Evolutionary conservation across 2,329 filamentous ascomycete genomes (phyloP), one percentile per base, ranked within the genome.

Genomic region (Sporothrix variecibatus): DNA sequence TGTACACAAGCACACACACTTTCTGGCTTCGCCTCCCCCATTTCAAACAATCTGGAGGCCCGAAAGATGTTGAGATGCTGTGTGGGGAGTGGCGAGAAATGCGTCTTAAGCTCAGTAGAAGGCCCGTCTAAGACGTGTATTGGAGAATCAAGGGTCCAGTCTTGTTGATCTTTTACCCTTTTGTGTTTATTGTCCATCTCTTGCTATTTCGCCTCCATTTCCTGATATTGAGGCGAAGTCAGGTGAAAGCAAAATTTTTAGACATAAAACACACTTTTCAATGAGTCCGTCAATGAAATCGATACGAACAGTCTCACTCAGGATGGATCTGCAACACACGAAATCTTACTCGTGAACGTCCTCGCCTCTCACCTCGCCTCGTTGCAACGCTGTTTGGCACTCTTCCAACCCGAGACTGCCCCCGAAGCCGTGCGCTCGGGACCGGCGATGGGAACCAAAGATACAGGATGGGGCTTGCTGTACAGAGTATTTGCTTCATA

Each of bases 361-460:
- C 8, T 67, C 62, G 23, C 23, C 38, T 43, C 20, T 38, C 23
- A 15, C 11, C 34, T 43, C 34, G 62, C 62, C 62, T 23, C 62
- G 43, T 11, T 67, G 38, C 62, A 46, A 67, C 62, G 3, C 38
- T 67, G 23, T 46, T 20, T 67, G 12, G 62, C 38, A 23, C n/a
- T 17, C 43, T 1, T 46, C 23, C 15, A 17, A 15, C 4, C 62
- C 62, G 62, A 67, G 38, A 67, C 62, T 43, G 12, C n/a, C 38
- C 34, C 38, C 62, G 38, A 46, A 67, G 62, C 38, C 62, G 38
- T 65, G 62, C 62, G 38, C 46, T 67, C 38, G 62, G 60, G 62
- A 46, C 62, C 62, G 62, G 62, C 34, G 62, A 28, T 46, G 38
- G 60, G 26, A 11, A 31, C 8, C 51, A 31, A 58, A 23, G 58